phyloP scores from a whole-genome alignment of 2,329 filamentous ascomycete species.

The Paracamarosporium sp. region DNA sequence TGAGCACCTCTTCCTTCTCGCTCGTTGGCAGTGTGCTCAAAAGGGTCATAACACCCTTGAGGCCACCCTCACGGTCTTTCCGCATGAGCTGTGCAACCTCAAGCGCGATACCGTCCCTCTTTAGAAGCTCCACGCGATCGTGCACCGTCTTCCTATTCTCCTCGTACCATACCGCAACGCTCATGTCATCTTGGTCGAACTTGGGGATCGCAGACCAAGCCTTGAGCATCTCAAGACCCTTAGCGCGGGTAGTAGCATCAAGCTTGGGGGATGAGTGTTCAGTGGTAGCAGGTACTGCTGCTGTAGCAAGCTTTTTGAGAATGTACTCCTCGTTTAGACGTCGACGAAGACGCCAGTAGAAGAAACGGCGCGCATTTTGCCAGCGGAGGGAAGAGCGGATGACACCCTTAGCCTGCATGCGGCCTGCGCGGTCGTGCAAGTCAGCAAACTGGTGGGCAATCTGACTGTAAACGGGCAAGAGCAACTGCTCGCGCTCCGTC shows the following conservation, averaged over 20 bases:
- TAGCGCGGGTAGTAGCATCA: constrained; percentile 60
- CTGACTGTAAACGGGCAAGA: constrained; percentile 92
- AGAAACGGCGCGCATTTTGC: constrained; percentile 92
- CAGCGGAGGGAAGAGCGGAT: constrained; percentile 86
- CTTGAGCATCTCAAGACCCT: constrained; percentile 76
- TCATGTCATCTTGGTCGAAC: constrained; percentile 80
- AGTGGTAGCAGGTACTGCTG: constrained; percentile 49
- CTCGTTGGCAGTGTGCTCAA: constrained; percentile 84
- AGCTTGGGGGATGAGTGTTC: constrained; percentile 39
- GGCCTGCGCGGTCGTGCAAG: constrained; percentile 92
- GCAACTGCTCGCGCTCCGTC: constrained; percentile 81
- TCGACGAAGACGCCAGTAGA: constrained; percentile 99
- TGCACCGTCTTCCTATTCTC: constrained; percentile 85
- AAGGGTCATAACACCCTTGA: constrained; percentile 87
- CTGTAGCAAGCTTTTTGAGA: constrained; percentile 78
- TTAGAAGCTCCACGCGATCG: constrained; percentile 83
- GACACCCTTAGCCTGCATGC: constrained; percentile 97
- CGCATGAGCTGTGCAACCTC: constrained; percentile 74
- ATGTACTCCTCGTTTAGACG: constrained; percentile 98
- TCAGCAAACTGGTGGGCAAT: constrained; percentile 97
- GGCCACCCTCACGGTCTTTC: constrained; percentile 70
- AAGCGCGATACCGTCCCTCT: constrained; percentile 73
- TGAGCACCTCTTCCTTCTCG: constrained; percentile 85
- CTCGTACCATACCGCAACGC: constrained; percentile 95
- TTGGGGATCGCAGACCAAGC: constrained; percentile 82